A percentile compares a stretch with the other conserved stretches of the same genome.
phyloP scores from a whole-genome alignment of 2,329 filamentous ascomycete species.

The Canariomyces notabilis region DNA sequence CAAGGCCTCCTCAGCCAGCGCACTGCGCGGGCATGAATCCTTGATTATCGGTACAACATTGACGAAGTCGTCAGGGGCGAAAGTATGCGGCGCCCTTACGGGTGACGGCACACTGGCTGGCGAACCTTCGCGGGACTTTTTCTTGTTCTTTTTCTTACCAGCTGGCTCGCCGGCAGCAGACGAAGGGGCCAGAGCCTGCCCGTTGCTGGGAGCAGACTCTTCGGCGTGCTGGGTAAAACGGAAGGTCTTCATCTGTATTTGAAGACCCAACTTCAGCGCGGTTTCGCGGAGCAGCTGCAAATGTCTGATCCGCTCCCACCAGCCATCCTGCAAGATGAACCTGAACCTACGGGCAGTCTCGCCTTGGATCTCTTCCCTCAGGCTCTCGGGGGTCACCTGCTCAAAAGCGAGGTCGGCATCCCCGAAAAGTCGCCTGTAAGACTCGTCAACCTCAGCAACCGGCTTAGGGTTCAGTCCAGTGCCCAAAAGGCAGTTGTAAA shows the following conservation, averaged over 20 bases:
- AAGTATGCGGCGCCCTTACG: slow-evolving; percentile 50
- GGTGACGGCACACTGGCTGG: slow-evolving; percentile 41
- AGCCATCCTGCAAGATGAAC: slow-evolving; percentile 64
- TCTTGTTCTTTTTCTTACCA: slow-evolving; percentile 60
- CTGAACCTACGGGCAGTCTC: slow-evolving; percentile 73
- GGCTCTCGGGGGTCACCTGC: slow-evolving; percentile 65
- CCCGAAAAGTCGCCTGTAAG: slow-evolving; percentile 69
- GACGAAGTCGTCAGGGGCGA: slow-evolving; percentile 77
- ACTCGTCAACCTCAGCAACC: slow-evolving; percentile 68
- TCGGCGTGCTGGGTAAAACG: slow-evolving; percentile 44
- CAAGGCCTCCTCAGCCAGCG: slow-evolving; percentile 88
- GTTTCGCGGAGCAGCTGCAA: slow-evolving; percentile 86
- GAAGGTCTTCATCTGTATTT: slow-evolving; percentile 76
- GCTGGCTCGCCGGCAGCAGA: slow-evolving; percentile 28
- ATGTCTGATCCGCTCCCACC: slow-evolving; percentile 63
- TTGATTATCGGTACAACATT: slow-evolving; percentile 95
- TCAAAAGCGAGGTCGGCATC: slow-evolving; percentile 80
- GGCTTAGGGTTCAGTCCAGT: slow-evolving; percentile 71
- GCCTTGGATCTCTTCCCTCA: slow-evolving; percentile 64
- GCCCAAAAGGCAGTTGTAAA: slow-evolving; percentile 91
- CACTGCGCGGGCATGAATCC: slow-evolving; percentile 85
- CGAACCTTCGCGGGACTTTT: slow-evolving; percentile 51
- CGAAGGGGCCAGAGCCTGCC: slow-evolving; percentile 29
- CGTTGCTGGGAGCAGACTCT: slow-evolving; percentile 32
- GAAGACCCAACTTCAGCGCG: slow-evolving; percentile 81